Base-by-base conservation (phyloP, 2,329 filamentous ascomycete species). In the Tricladium varicosporioides region DNA sequence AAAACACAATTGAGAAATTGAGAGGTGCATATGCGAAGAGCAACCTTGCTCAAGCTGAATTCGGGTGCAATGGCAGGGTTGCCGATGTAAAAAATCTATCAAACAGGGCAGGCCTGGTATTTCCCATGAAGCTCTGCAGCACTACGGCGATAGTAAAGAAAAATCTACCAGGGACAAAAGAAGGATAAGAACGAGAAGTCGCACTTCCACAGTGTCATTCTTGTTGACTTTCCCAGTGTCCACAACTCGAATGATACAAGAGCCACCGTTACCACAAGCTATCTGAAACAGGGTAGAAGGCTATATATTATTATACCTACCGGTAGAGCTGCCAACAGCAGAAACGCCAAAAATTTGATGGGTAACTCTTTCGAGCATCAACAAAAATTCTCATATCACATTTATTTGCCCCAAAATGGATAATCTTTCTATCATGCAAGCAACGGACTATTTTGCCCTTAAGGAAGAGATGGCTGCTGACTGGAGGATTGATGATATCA, bases 401-500 rank as follows among this genome's bases (percentile, higher is more conserved):
- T 86, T 87, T 58, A 81, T 87, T 13, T 86, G 83, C 64, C 80
- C 76, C 14, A 87, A 86, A 65, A 84, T 81, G 0, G 85, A 87
- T 64, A 82, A 86, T 45, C 83, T 87, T 1, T 69, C 73, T 1
- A 64, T 47, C 8, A 22, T 14, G 5, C 11, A 47, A 18, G 19
- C 45, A 19, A 47, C 45, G 1, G 45, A 19, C 15, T 5, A 16
- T 47, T 16, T 19, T 47, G 45, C 15, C 15, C 10, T 47, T 47
- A 8, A 27, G 10, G 45, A 47, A 9, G 67, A 74, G 43, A 63
- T 74, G 50, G 64, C 61, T 1, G 67, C 56, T 71, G 78, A 65
- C 67, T 76, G 63, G 60, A 57, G 62, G 15, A 64, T 70, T 2
- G 62, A 70, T 9, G 44, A 63, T 7, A 58, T 65, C 5, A 59